Conservation (phyloP, 306 rosid species). For the Dalbergia cultrata region DNA sequence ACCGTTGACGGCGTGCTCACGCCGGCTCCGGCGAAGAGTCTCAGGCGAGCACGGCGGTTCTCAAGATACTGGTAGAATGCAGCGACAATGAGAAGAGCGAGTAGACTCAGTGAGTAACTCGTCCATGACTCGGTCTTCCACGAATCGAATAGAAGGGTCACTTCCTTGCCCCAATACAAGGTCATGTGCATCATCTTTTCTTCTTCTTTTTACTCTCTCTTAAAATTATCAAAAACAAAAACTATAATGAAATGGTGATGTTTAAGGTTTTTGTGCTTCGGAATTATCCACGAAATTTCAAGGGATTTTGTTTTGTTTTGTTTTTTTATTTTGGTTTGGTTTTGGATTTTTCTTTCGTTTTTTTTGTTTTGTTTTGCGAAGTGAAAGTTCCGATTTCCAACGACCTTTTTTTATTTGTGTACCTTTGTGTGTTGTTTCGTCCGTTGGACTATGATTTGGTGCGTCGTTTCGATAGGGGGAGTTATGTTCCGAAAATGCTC, state of each 20-base stretch:
- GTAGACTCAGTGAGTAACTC: constrained; percentile 48
- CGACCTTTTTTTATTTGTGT: not conserved
- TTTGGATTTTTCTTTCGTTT: not conserved
- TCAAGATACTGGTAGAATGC: constrained; percentile 84
- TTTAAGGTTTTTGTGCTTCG: not conserved
- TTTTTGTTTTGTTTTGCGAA: not conserved
- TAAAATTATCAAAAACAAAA: not conserved
- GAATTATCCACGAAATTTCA: not conserved
- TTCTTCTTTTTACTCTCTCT: constrained; percentile 29
- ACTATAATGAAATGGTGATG: too few species aligned
- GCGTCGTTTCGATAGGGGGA: not conserved
- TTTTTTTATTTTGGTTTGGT: too few species aligned
- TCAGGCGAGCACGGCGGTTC: constrained; percentile 66
- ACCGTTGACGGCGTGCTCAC: constrained; percentile 17
- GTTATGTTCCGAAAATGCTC: not conserved
- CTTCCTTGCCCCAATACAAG: constrained; percentile 50
- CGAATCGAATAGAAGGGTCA: constrained; percentile 47
- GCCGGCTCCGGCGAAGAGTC: constrained; percentile 48
- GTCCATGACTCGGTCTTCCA: constrained; percentile 55
- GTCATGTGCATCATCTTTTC: constrained; percentile 85
- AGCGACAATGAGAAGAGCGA: constrained; percentile 60
- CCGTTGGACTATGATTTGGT: not conserved
- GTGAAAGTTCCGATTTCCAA: not conserved
- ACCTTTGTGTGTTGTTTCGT: too few species aligned
- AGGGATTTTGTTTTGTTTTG: not conserved